phyloP scores from a whole-genome alignment of 2,329 filamentous ascomycete species.

The Dactylellina parvicollis region DNA sequence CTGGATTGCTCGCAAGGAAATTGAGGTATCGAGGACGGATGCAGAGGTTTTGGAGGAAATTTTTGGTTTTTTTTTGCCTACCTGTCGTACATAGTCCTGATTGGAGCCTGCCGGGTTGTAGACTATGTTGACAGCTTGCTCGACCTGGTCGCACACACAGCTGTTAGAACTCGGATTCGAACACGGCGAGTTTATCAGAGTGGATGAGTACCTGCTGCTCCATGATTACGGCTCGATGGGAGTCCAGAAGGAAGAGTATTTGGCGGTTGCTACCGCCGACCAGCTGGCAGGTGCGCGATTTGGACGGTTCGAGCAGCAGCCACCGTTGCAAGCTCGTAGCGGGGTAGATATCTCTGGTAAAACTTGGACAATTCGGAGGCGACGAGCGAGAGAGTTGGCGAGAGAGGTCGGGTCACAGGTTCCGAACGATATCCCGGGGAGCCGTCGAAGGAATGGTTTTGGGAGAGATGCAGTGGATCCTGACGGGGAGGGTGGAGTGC shows the following conservation, averaged over 20 bases:
- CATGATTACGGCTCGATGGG: conserved; percentile 38
- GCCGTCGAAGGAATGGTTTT: not conserved
- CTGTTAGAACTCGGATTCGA: not conserved
- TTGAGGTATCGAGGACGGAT: not conserved
- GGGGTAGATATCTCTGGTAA: conserved; percentile 9
- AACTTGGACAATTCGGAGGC: not conserved
- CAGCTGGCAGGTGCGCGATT: conserved; percentile 50
- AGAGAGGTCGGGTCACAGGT: not conserved
- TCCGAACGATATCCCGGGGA: not conserved
- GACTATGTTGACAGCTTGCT: conserved; percentile 53
- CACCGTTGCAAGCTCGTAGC: conserved; percentile 48
- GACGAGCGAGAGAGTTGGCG: not conserved
- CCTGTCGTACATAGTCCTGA: conserved; percentile 49
- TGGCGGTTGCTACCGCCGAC: conserved; percentile 53
- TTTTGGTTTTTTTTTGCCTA: conserved; percentile 22
- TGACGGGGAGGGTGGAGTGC: conserved; percentile 2
- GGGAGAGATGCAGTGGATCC: conserved; percentile 14
- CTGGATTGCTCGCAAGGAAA: not conserved
- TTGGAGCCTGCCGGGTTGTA: conserved; percentile 42
- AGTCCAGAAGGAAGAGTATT: conserved; percentile 26
- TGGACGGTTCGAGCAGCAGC: conserved; percentile 47
- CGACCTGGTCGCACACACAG: conserved; percentile 23
- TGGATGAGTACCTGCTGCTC: conserved; percentile 36
- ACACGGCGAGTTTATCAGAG: not conserved
- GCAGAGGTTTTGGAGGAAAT: not conserved